These are phyloP conservation scores for Didymella keratinophila DNA, from an alignment of 2,329 filamentous ascomycete genomes.

Conservation along the genomic window DNA sequence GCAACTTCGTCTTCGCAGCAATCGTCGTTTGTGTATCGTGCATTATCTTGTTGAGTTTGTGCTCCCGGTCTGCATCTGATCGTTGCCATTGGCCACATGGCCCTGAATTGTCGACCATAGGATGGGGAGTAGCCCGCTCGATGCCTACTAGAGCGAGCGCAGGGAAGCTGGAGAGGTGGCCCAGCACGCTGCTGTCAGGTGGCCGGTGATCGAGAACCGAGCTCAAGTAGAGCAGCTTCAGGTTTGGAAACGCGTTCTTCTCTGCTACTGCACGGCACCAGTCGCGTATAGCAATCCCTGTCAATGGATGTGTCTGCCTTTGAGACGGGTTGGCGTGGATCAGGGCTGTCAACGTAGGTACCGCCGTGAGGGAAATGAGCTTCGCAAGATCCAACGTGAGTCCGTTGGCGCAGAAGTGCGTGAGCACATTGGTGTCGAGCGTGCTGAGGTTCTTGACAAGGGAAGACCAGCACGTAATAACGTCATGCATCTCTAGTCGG, in stretches of 20 bases:
- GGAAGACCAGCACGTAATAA: neutral
- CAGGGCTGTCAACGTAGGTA: conserved; percentile 6
- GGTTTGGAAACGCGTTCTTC: conserved; percentile 1
- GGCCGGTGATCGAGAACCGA: neutral
- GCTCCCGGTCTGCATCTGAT: neutral
- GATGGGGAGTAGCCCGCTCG: neutral
- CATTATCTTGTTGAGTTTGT: neutral
- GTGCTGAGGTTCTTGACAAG: conserved; percentile 1
- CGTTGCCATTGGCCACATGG: neutral
- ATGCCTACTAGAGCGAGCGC: conserved; percentile 3
- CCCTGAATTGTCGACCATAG: neutral
- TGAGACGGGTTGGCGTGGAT: neutral
- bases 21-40: neutral
- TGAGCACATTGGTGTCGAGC: neutral
- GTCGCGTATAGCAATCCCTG: neutral
- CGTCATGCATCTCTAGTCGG: neutral
- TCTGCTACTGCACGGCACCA: conserved; percentile 12
- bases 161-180: neutral
- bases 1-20: neutral
- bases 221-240: conserved; percentile 4
- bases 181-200: neutral
- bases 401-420: conserved; percentile 4
- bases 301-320: neutral
- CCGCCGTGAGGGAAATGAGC: conserved; percentile 2
- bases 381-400: conserved; percentile 3